A percentile compares a stretch with the other conserved stretches of the same genome.
These are phyloP conservation scores for Gossypium raimondii DNA, from an alignment of 345 rosid species.

Conservation along the genomic window DNA sequence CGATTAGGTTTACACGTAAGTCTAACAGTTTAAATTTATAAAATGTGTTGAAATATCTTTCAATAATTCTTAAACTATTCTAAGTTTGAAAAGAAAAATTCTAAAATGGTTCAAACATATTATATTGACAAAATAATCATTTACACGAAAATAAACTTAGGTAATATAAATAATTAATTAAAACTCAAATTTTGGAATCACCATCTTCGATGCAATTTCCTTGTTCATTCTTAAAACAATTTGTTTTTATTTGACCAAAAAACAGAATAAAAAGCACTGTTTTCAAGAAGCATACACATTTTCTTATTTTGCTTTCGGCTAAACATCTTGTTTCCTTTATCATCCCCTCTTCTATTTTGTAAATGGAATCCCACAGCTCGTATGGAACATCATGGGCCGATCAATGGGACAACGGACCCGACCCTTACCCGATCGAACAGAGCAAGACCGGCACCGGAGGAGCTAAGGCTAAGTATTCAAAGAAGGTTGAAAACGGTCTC, in stretches of 20 bases:
- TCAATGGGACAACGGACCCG: slow-evolving; percentile 22
- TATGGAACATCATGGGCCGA: slow-evolving; percentile 33
- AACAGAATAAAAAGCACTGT: background rate
- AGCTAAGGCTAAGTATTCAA: slow-evolving; percentile 18
- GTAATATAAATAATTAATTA: background rate
- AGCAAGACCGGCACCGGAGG: slow-evolving; percentile 1
- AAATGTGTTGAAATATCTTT: background rate
- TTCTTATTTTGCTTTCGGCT: background rate
- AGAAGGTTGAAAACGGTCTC: slow-evolving; percentile 27
- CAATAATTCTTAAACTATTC: background rate
- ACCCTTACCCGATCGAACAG: background rate
- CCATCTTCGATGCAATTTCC: background rate
- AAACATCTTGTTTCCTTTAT: background rate
- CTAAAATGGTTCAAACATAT: background rate
- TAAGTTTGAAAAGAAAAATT: background rate
- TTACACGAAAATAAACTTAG: background rate
- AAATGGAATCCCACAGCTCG: slow-evolving; percentile 22
- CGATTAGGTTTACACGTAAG: too few relatives aligned
- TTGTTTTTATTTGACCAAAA: background rate
- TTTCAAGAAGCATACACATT: background rate
- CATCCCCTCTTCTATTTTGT: background rate
- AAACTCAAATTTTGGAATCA: background rate
- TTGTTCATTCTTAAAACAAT: background rate
- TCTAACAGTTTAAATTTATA: background rate
- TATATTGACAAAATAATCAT: background rate